Conservation (phyloP, 1,284 basidiomycete genomes). For the Leccinum angustisporum region DNA sequence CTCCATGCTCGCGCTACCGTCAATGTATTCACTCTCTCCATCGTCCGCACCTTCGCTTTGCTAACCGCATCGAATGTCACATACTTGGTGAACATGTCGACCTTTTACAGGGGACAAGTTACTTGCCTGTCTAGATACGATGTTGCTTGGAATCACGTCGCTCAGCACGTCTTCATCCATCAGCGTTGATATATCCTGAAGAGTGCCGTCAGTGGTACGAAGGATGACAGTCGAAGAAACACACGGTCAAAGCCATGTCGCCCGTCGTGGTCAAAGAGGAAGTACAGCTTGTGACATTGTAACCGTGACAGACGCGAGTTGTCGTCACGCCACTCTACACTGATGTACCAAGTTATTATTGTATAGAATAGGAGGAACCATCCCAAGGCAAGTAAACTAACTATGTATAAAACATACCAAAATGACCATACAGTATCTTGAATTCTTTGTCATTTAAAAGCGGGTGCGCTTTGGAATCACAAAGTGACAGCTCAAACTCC, state of each 20-base stretch:
- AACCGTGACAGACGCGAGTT: constrained; percentile 23
- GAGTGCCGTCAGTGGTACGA: background rate
- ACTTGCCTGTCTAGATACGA: constrained; percentile 75
- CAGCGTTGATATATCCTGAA: constrained; percentile 15
- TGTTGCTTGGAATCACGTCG: constrained; percentile 79
- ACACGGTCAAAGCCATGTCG: constrained; percentile 22
- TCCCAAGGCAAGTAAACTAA: no score
- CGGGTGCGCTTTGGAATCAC: background rate
- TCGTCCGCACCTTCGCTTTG: constrained; percentile 65
- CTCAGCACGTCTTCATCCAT: constrained; percentile 78
- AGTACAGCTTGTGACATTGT: constrained; percentile 11
- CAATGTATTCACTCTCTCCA: constrained; percentile 64
- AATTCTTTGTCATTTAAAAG: background rate
- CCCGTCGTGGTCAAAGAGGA: constrained; percentile 22
- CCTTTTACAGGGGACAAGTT: background rate
- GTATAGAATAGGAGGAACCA: no score
- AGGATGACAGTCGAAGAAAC: constrained; percentile 5
- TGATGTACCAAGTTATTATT: no score
- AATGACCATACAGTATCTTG: background rate
- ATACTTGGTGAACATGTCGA: constrained; percentile 14
- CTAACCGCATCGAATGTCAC: constrained; percentile 35
- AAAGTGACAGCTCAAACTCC: background rate
- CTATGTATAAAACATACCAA: background rate
- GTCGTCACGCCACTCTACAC: constrained; percentile 9
- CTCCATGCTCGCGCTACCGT: constrained; percentile 47